Conservation (phyloP, 306 rosid genomes). For the Biancaea sappan region DNA sequence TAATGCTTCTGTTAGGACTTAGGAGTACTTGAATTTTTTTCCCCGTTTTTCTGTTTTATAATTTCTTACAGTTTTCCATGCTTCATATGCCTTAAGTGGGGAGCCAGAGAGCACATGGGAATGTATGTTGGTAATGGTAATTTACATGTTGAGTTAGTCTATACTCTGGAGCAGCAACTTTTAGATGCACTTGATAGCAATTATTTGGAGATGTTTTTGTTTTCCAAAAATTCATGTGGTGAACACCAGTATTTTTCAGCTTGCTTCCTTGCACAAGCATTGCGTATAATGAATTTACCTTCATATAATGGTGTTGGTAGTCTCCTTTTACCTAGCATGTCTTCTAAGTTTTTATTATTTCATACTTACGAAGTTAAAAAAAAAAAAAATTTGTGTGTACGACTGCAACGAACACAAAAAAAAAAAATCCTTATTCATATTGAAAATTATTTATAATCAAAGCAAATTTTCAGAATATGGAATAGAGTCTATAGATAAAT, state of each 20-base stretch:
- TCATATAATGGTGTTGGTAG: neutral
- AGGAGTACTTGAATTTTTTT: neutral
- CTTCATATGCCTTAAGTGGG: slow-evolving; percentile 13
- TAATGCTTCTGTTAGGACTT: neutral
- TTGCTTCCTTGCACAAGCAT: neutral
- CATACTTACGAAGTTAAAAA: too few relatives aligned
- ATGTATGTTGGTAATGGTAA: neutral
- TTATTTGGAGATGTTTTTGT: neutral
- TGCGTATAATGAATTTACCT: neutral
- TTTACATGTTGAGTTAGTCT: slow-evolving; percentile 14
- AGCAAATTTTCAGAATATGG: neutral
- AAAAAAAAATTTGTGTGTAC: neutral
- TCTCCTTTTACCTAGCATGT: neutral
- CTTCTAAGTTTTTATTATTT: neutral
- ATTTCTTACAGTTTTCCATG: slow-evolving; percentile 18
- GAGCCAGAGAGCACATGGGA: neutral
- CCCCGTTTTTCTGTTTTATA: neutral
- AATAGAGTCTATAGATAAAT: too few relatives aligned
- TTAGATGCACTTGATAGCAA: neutral
- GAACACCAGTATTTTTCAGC: neutral
- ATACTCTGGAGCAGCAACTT: slow-evolving; percentile 4
- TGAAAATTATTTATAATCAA: neutral
- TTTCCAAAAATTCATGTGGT: neutral
- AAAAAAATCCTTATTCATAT: neutral
- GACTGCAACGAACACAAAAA: neutral